These are phyloP conservation scores for Fraxinus greggii DNA, from an alignment of 305 asterid genomes.

Conservation along the genomic window DNA sequence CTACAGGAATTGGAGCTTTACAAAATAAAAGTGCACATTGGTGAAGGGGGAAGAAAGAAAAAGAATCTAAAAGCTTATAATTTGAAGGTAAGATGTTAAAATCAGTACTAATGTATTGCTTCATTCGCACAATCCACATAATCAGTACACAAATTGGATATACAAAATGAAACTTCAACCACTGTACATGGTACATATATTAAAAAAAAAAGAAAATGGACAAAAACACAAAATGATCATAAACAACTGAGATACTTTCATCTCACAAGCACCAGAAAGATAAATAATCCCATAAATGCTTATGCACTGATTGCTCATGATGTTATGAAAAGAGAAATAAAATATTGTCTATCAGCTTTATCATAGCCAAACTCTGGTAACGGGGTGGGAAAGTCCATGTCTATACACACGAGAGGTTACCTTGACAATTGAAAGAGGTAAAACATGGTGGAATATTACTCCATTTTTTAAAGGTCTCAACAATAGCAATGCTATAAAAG, in stretches of 20 bases:
- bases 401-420: slow-evolving; percentile 48
- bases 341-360: slow-evolving; percentile 18
- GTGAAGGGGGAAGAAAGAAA: not conserved
- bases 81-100: not conserved
- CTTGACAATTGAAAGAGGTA: slow-evolving; percentile 25
- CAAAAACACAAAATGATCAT: not conserved
- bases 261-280: slow-evolving; percentile 3
- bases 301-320: not conserved
- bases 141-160: not conserved
- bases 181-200: not conserved
- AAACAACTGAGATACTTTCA: not conserved
- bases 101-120: not conserved
- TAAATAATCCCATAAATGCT: not conserved
- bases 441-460: slow-evolving; percentile 11
- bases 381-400: slow-evolving; percentile 21
- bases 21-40: not conserved
- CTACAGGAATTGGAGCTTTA: not conserved
- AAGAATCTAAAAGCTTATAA: not conserved
- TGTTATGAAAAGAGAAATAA: not conserved
- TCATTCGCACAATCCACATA: not conserved
- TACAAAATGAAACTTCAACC: not conserved
- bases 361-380: slow-evolving; percentile 27
- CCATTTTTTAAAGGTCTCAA: not conserved
- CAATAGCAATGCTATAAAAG: slow-evolving; percentile 55
- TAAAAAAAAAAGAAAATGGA: not conserved